Conservation (phyloP, 116 monocot species). For the Posidonia oceanica region DNA sequence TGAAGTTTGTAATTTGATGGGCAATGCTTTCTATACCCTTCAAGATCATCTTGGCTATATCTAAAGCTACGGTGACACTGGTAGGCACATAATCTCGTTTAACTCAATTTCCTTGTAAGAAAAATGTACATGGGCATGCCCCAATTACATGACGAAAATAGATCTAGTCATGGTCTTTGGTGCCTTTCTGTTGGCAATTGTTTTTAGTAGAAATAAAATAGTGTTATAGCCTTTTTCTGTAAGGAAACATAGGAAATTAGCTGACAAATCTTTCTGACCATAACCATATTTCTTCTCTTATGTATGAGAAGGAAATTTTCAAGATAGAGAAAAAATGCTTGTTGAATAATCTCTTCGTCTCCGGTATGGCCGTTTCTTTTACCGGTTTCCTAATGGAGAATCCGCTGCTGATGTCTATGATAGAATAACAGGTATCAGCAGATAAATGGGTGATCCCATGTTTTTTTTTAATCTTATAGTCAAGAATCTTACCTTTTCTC, state of each 20-base stretch:
- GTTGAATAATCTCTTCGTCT: constrained; percentile 63
- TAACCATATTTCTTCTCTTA: background rate
- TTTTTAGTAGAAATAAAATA: too few relatives aligned
- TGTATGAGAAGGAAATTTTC: constrained; percentile 69
- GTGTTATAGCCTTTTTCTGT: too few relatives aligned
- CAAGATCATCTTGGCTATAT: too few relatives aligned
- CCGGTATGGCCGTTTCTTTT: constrained; percentile 94
- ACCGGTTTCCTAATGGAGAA: constrained; percentile 93
- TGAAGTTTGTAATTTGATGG: too few relatives aligned
- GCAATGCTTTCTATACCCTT: too few relatives aligned
- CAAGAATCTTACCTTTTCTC: background rate
- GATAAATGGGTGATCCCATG: background rate
- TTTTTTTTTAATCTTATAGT: background rate
- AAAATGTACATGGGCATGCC: too few relatives aligned
- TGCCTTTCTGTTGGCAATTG: too few relatives aligned
- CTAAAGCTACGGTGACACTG: too few relatives aligned
- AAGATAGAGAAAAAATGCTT: constrained; percentile 86
- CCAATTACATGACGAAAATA: too few relatives aligned
- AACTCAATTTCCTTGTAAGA: too few relatives aligned
- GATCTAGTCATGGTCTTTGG: too few relatives aligned
- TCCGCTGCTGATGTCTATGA: constrained; percentile 99
- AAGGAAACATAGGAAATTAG: background rate
- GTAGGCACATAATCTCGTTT: too few relatives aligned
- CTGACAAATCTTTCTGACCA: background rate
- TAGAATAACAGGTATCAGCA: constrained; percentile 66